These are phyloP conservation scores for Helianthus tuberosus DNA, from an alignment of 129 eudicot genomes.

Conservation along the genomic window DNA sequence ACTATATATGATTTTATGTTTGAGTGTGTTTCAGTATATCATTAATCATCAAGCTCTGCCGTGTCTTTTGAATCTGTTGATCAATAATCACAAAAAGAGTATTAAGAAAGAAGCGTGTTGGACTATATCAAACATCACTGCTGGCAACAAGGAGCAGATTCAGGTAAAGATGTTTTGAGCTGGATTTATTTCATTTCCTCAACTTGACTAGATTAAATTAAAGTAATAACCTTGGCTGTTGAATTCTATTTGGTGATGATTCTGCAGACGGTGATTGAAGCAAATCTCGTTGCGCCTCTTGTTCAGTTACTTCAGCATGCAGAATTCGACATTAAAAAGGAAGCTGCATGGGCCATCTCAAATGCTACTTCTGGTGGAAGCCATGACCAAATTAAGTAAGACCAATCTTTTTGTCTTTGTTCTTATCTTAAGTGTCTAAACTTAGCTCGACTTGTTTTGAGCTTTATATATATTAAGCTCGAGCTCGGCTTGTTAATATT, in stretches of 20 bases:
- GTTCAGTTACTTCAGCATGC: conserved; percentile 78
- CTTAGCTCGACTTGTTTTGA: no score
- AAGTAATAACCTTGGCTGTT: neutral
- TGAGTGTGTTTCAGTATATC: conserved; percentile 47
- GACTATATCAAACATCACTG: conserved; percentile 93
- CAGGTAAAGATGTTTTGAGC: conserved; percentile 44
- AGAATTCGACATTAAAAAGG: conserved; percentile 88
- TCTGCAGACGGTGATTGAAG: conserved; percentile 71
- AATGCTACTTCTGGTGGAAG: conserved; percentile 97
- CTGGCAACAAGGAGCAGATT: conserved; percentile 84
- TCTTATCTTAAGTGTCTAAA: neutral
- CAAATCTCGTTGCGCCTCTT: conserved; percentile 68
- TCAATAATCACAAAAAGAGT: conserved; percentile 67
- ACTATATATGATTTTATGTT: neutral
- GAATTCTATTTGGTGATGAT: neutral
- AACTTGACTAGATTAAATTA: neutral
- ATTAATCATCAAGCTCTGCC: conserved; percentile 66
- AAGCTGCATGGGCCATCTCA: conserved; percentile 96
- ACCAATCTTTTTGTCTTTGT: neutral
- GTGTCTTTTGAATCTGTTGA: conserved; percentile 67
- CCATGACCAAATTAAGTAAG: conserved; percentile 85
- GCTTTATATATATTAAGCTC: no score
- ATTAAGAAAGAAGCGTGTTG: conserved; percentile 92
- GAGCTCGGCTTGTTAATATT: no score
- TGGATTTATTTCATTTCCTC: neutral